Base-by-base conservation (phyloP, 306 rosid genomes). In the Amphicarpaea edgeworthii region DNA sequence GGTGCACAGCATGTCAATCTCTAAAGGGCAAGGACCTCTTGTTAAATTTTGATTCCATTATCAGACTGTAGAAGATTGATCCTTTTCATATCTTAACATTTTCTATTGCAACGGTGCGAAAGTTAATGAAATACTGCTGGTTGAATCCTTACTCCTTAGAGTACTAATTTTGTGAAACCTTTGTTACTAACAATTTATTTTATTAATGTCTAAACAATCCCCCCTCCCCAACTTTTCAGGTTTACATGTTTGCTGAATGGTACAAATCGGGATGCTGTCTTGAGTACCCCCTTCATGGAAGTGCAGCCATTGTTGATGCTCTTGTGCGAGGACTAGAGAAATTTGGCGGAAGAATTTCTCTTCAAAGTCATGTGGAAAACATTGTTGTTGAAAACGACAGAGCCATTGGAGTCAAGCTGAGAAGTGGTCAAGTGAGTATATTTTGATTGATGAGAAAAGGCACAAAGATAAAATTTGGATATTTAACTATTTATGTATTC, bases 221-320 rank as follows among this genome's bases (percentile, higher is more conserved):
- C 34, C 37, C 6, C 34, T 6, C 58, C 61, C 59, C 40, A 53
- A 7, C 34, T 64, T 76, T 80, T 79, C 88, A 91, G 98, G 71
- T 94, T 70, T 92, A 92, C 82, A 92, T 94, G 98, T 90, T 94
- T 85, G 96, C 97, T 23, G 98, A 94, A 75, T 94, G 98, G 98
- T 91, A 92, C 85, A 94, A 90, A 84, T 92, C 96, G n/a, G 96
- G 96, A 10, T 86, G 90, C 86, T 83, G 90, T 79, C 97, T 94
- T 21, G 98, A 90, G 81, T 92, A 94, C 81, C 98, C 98, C 49
- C 88, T 90, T 68, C 50, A 85, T 67, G 97, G 98, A 79, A 85
- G 82, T 78, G 96, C 91, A 46, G 96, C 86, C 59, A 68, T 92
- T 77, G 91, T 94, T 49, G 88, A 90, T 38, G 96, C 97, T 83